Evolutionary conservation across 2,329 filamentous ascomycete genomes (phyloP).

Genomic region (Diplodia corticola): DNA sequence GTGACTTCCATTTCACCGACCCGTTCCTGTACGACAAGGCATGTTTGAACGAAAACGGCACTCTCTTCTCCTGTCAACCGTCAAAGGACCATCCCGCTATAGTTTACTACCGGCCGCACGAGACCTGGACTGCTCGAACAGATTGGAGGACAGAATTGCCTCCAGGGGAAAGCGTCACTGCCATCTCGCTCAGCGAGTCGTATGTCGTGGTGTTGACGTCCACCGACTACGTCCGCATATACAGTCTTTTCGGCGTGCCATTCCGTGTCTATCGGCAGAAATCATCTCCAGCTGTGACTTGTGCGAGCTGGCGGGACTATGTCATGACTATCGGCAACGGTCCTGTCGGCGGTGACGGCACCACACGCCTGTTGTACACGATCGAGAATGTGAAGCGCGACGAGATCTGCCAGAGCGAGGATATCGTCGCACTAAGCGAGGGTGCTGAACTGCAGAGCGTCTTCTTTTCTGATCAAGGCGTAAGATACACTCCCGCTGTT

Average conservation of each 20-base stretch:
- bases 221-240: conserved; percentile 85
- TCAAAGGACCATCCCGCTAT: conserved; percentile 64
- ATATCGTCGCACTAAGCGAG: conserved; percentile 80
- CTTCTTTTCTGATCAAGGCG: conserved; percentile 90
- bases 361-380: conserved; percentile 77
- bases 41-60: conserved; percentile 79
- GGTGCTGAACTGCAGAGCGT: conserved; percentile 74
- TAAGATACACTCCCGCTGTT: conserved; percentile 46
- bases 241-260: conserved; percentile 88
- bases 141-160: conserved; percentile 93
- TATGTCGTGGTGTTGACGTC: conserved; percentile 89
- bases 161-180: conserved; percentile 77
- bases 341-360: conserved; percentile 74
- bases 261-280: conserved; percentile 90
- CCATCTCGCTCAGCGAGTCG: conserved; percentile 87
- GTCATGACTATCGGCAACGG: conserved; percentile 96
- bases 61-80: conserved; percentile 80
- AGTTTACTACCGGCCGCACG: conserved; percentile 95
- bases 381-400: conserved; percentile 94
- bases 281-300: conserved; percentile 84
- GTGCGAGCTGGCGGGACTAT: conserved; percentile 92
- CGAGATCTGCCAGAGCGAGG: conserved; percentile 91
- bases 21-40: conserved; percentile 96
- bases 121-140: conserved; percentile 87
- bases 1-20: conserved; percentile 97